Evolutionary conservation across 75 land plant genomes (phyloP).

Genomic region (Larix kaempferi): DNA sequence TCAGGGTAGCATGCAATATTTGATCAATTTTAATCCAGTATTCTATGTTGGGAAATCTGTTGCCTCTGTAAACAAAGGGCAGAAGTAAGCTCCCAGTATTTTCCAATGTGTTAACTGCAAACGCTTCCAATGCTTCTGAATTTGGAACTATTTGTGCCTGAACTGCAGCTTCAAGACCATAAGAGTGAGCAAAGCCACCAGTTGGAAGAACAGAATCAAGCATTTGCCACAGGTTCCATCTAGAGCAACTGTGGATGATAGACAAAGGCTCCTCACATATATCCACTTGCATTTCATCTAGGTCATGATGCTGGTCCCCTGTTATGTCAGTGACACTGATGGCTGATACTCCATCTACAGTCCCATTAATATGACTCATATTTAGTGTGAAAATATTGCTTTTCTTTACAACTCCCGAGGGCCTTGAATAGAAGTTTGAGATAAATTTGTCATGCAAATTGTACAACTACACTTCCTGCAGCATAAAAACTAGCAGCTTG

Average conservation of each 20-base stretch:
- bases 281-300: background rate
- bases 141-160: constrained; percentile 57
- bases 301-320: background rate
- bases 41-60: constrained; percentile 30
- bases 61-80: constrained; percentile 61
- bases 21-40: constrained; percentile 50
- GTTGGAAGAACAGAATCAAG: constrained; percentile 92
- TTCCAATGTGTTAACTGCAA: constrained; percentile 46
- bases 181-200: constrained; percentile 95
- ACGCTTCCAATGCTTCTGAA: constrained; percentile 45
- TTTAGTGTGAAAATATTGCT: background rate
- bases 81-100: constrained; percentile 79
- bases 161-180: constrained; percentile 82
- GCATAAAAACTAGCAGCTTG: too few relatives aligned
- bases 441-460: background rate
- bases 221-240: constrained; percentile 87
- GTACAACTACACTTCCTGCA: background rate
- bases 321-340: background rate
- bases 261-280: background rate
- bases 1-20: constrained; percentile 63
- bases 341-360: background rate
- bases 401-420: background rate
- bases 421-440: background rate
- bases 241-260: too few relatives aligned
- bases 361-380: background rate